Percentiles rank a stretch among this genome's conserved stretches.
Conservation (phyloP, 2,329 filamentous ascomycete genomes). For the Eurotiales sp. region DNA sequence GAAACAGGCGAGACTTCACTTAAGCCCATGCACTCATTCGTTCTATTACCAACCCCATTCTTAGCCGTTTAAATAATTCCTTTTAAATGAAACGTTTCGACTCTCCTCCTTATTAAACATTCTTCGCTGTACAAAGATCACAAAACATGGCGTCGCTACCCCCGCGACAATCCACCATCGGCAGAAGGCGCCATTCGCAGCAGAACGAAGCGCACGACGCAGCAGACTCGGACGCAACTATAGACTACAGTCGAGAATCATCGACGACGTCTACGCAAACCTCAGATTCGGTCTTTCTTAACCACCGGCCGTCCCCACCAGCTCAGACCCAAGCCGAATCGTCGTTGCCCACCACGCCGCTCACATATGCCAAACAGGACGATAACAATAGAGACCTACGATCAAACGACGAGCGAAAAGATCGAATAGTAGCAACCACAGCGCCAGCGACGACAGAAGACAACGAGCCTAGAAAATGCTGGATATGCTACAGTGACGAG, state of each 20-base stretch:
- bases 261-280: not conserved
- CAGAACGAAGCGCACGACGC: constrained; percentile 3
- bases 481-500: constrained; percentile 67
- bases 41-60: not conserved
- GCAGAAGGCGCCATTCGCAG: constrained; percentile 11
- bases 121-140: too few relatives aligned
- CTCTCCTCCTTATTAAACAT: too few relatives aligned
- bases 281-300: constrained; percentile 9
- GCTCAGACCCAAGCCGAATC: constrained; percentile 1
- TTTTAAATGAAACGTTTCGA: not conserved
- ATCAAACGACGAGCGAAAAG: not conserved
- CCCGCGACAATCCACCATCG: constrained; percentile 4
- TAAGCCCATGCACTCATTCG: too few relatives aligned
- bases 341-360: constrained; percentile 1
- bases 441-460: not conserved
- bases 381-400: not conserved
- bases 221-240: not conserved
- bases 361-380: not conserved
- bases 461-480: constrained; percentile 54
- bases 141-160: constrained; percentile 16
- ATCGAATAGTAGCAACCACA: not conserved
- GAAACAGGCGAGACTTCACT: not conserved
- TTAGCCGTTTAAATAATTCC: not conserved
- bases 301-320: constrained; percentile 8
- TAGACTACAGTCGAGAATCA: not conserved